Evolutionary conservation across 2,329 filamentous ascomycete genomes (phyloP), one percentile per base, ranked within the genome.

Genomic region (Rosellinia necatrix): DNA sequence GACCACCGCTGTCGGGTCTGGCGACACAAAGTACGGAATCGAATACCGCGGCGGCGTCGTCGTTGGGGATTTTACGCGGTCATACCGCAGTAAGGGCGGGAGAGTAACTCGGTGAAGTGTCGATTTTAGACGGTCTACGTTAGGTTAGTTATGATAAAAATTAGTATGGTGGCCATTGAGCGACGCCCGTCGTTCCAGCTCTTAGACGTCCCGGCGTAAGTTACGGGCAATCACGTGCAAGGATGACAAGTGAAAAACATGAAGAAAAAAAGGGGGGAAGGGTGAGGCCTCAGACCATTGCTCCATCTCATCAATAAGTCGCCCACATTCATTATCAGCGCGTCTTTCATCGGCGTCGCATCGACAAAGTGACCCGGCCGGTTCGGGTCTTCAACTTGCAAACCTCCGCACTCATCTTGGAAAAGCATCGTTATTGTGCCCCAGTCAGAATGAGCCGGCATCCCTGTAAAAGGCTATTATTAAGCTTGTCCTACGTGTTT

Each of bases 21-120:
- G 79, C 5, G 73, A 70, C 27, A 85, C 73, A 52, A 86, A 86
- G 64, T 84, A 86, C 0, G 82, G 81, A 49, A 86, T 85, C 7
- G 83, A 85, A 59, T 82, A 86, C 12, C 83, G 71, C 17, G 77
- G 74, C 27, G 72, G 70, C 2, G 79, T 81, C 72, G 81, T 77
- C 3, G 81, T 77, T 3, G 72, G 66, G 12, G 75, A 54, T 68
- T 74, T 21, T 3, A 12, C 49, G 7, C 40, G 27, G 13, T n/a
- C 13, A 3, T 27, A 34, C 17, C 5, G n/a, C 12, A 22, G 13
- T 4, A 42, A 0, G 71, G 74, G 74, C 12, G 80, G 79, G 3
- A 78, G 62, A 1, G 72, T 75, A 2, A 84, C 81, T 2, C 81
- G 77, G 63, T 84, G 81, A 8, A 78, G 73, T 2, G 79, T 82